Evolutionary conservation across 257 asterid species (phyloP).

Genomic region (Nicotiana tabacum): DNA sequence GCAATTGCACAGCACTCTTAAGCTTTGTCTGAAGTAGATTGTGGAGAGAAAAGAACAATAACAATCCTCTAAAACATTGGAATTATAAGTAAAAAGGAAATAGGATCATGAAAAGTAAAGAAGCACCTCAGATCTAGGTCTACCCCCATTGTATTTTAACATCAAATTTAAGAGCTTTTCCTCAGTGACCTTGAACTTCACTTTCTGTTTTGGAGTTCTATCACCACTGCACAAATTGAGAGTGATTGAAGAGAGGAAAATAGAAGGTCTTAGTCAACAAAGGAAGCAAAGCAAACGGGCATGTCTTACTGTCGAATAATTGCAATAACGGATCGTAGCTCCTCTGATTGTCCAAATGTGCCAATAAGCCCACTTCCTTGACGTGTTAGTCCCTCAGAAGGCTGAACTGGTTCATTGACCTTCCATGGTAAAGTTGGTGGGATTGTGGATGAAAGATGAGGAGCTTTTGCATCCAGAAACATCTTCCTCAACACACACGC

Average conservation of each 20-base stretch:
- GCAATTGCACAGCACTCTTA: conserved; percentile 90
- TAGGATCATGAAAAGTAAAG: conserved; percentile 13
- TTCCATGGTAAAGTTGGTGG: conserved; percentile 95
- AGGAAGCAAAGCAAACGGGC: background rate
- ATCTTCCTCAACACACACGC: conserved; percentile 93
- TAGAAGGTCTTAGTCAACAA: background rate
- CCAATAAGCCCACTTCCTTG: conserved; percentile 89
- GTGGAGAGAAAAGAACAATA: conserved; percentile 9
- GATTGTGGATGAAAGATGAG: conserved; percentile 84
- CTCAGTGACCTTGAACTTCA: conserved; percentile 93
- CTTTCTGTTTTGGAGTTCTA: conserved; percentile 98
- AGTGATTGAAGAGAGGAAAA: background rate
- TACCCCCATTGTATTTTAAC: conserved; percentile 90
- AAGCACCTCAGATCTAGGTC: conserved; percentile 87
- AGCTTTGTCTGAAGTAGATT: conserved; percentile 71
- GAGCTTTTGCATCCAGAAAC: conserved; percentile 96
- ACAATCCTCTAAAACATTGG: conserved; percentile 4
- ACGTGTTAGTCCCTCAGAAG: conserved; percentile 80
- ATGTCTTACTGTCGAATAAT: conserved; percentile 75
- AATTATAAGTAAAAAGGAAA: conserved; percentile 10
- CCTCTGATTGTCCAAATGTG: conserved; percentile 86
- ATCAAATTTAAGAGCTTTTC: conserved; percentile 90
- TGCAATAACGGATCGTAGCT: conserved; percentile 92
- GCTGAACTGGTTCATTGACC: conserved; percentile 79
- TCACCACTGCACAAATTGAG: conserved; percentile 64